Evolutionary conservation across 331 rosid species (phyloP).

Genomic region (Spiraea crenata): DNA sequence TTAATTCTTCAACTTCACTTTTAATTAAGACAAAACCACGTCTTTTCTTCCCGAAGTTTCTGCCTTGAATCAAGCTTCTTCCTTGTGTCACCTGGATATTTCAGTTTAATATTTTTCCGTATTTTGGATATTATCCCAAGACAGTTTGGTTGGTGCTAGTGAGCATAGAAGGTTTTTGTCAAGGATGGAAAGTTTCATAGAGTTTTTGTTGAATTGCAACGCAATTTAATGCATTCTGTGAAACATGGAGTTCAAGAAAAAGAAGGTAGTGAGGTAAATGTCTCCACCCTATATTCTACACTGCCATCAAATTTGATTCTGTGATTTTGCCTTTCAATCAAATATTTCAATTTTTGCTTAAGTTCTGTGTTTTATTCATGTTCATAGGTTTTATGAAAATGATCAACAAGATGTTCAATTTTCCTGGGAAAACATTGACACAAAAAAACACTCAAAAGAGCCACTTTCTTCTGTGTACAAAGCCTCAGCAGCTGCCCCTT

Average conservation of each 20-base stretch:
- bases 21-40: constrained; percentile 1
- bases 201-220: not conserved
- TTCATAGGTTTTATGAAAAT: constrained; percentile 51
- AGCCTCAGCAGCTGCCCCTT: constrained; percentile 25
- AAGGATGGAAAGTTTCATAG: constrained; percentile 18
- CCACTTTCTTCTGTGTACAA: constrained; percentile 45
- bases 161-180: not conserved
- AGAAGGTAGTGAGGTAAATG: constrained; percentile 59
- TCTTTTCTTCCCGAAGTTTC: constrained; percentile 2
- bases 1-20: constrained; percentile 15
- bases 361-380: constrained; percentile 9
- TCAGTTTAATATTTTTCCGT: not conserved
- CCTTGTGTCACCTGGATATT: not conserved
- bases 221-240: not conserved
- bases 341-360: constrained; percentile 6
- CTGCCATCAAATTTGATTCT: not conserved
- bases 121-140: not conserved
- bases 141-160: not conserved
- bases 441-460: constrained; percentile 35
- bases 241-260: constrained; percentile 58
- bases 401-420: constrained; percentile 37
- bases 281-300: not conserved
- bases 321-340: not conserved
- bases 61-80: constrained; percentile 1
- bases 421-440: constrained; percentile 40